phyloP scores from a whole-genome alignment of 2,329 filamentous ascomycete species.

The Alternaria angustiovoidea region DNA sequence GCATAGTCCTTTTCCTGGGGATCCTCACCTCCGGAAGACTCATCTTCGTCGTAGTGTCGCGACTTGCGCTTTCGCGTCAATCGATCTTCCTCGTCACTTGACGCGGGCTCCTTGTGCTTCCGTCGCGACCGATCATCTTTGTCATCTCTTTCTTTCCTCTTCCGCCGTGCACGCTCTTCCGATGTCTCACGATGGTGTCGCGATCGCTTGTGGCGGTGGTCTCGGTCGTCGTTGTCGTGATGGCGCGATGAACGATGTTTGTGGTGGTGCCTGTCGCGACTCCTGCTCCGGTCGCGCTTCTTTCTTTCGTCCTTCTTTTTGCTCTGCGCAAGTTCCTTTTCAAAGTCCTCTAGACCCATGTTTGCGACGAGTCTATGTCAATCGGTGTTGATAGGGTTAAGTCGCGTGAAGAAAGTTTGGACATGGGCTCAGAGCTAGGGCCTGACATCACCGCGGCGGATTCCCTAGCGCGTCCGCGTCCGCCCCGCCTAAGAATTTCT shows the following conservation, averaged over 20 bases:
- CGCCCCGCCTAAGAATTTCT: constrained; percentile 48
- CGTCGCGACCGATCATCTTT: constrained; percentile 43
- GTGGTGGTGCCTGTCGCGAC: constrained; percentile 51
- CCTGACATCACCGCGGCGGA: constrained; percentile 37
- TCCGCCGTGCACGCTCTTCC: constrained; percentile 54
- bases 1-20: constrained; percentile 57
- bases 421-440: constrained; percentile 24
- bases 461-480: constrained; percentile 26
- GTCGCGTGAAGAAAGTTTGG: constrained; percentile 20
- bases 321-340: constrained; percentile 75
- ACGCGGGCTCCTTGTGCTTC: constrained; percentile 42
- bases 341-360: constrained; percentile 76
- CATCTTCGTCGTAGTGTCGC: constrained; percentile 44
- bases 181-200: constrained; percentile 59
- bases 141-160: constrained; percentile 53
- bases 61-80: constrained; percentile 45
- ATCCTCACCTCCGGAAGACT: constrained; percentile 36
- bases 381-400: background rate
- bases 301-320: constrained; percentile 63
- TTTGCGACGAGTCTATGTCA: constrained; percentile 13
- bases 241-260: constrained; percentile 55
- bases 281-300: constrained; percentile 56
- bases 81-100: constrained; percentile 47
- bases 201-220: constrained; percentile 71
- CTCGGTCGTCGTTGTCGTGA: constrained; percentile 56